These are phyloP conservation scores for Sphagnum magellanicum DNA, from an alignment of 228 moss, liverwort and hornwort genomes.

Conservation along the genomic window DNA sequence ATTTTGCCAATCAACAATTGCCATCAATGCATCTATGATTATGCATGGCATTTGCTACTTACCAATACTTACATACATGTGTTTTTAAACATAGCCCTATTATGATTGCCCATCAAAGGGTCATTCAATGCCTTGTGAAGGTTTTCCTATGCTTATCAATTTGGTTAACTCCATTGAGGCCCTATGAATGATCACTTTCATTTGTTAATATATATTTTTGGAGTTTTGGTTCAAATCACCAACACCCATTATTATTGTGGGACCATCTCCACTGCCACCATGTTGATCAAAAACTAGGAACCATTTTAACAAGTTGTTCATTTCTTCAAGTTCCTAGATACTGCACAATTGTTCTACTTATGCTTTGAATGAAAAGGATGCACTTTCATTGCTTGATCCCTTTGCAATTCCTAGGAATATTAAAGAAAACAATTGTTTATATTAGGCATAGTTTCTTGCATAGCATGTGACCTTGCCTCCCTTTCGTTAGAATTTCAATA, in stretches of 20 bases:
- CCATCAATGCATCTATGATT: constrained; percentile 54
- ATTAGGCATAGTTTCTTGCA: constrained; percentile 43
- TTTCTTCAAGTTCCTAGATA: constrained; percentile 41
- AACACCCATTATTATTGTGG: constrained; percentile 9
- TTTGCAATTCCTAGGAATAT: constrained; percentile 40
- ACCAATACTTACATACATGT: constrained; percentile 21
- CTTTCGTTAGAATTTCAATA: constrained; percentile 47
- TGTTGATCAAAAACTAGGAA: constrained; percentile 30
- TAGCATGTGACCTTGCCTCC: constrained; percentile 44
- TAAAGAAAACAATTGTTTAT: constrained; percentile 40
- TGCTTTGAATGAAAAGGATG: constrained; percentile 31
- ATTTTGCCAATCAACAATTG: constrained; percentile 19
- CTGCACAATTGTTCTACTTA: constrained; percentile 33
- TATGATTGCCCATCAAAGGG: constrained; percentile 18
- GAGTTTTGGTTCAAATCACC: no score
- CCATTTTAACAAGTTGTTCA: constrained; percentile 36
- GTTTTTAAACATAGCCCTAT: constrained; percentile 35
- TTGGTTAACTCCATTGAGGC: no score
- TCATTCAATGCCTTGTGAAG: constrained; percentile 23
- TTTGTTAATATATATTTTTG: constrained; percentile 20
- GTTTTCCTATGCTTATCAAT: not conserved
- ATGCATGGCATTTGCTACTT: constrained; percentile 43
- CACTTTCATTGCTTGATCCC: constrained; percentile 21
- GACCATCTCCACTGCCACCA: constrained; percentile 25
- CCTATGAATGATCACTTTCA: constrained; percentile 21